phyloP scores from a whole-genome alignment of 768 basidiomycete species.

The Boletus reticuloceps region DNA sequence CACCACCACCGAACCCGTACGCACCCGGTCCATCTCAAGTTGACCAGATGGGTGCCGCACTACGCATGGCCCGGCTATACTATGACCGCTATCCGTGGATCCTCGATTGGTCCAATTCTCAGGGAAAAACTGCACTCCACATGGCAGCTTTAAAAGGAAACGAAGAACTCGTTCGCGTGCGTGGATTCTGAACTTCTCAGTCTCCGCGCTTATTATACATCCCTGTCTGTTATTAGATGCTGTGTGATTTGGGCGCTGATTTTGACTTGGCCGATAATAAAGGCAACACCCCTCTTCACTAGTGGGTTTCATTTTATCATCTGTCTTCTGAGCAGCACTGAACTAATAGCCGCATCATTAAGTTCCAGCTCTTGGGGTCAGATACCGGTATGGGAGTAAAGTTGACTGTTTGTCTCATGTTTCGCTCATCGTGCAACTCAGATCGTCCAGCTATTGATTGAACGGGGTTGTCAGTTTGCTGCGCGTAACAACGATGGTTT shows the following conservation, averaged over 20 bases:
- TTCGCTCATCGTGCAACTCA: slow-evolving; percentile 29
- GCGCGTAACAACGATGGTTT: slow-evolving; percentile 90
- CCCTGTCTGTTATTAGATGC: slow-evolving; percentile 53
- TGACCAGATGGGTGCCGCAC: slow-evolving; percentile 66
- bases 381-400: slow-evolving; percentile 54
- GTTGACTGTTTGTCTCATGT: not conserved
- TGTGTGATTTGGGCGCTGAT: slow-evolving; percentile 89
- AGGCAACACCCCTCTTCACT: slow-evolving; percentile 91
- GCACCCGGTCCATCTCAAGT: slow-evolving; percentile 46
- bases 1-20: slow-evolving; percentile 46
- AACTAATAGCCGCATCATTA: slow-evolving; percentile 9
- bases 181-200: slow-evolving; percentile 28
- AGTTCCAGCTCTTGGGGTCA: slow-evolving; percentile 91
- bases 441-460: slow-evolving; percentile 84
- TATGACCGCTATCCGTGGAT: slow-evolving; percentile 84
- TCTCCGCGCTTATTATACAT: slow-evolving; percentile 9
- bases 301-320: slow-evolving; percentile 50
- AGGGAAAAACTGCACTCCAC: slow-evolving; percentile 89
- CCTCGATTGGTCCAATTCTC: slow-evolving; percentile 88
- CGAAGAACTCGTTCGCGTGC: slow-evolving; percentile 81
- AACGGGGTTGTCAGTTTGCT: slow-evolving; percentile 80
- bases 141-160: slow-evolving; percentile 87
- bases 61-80: slow-evolving; percentile 87
- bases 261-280: slow-evolving; percentile 85
- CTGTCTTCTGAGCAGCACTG: not conserved